A percentile compares a stretch with the other conserved stretches of the same genome.
These are phyloP conservation scores for Pseudonitzschia multiseries DNA, from an alignment of 108 stramenopile genomes.

Conservation along the genomic window DNA sequence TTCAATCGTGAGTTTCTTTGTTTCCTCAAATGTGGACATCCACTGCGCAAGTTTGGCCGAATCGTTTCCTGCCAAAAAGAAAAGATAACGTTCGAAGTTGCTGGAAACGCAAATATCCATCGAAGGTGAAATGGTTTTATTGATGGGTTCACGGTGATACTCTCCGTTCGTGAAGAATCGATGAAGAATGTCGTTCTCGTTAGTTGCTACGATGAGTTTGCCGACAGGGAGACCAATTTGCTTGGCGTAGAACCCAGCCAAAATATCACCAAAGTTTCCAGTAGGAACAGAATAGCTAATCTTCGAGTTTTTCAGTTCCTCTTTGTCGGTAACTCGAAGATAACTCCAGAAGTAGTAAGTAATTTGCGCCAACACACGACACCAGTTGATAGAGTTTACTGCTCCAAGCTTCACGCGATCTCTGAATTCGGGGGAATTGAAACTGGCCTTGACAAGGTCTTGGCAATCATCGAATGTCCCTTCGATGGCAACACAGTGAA, in stretches of 20 bases:
- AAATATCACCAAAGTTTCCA: constrained; percentile 98
- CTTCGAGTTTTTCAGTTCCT: constrained; percentile 36
- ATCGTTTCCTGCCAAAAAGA: constrained; percentile 91
- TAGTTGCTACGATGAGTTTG: constrained; percentile 93
- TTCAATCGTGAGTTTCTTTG: constrained; percentile 83
- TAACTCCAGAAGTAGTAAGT: constrained; percentile 99
- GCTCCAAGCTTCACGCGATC: constrained; percentile 93
- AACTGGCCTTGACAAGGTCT: constrained; percentile 96
- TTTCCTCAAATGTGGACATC: constrained; percentile 93
- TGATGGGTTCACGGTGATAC: constrained; percentile 88
- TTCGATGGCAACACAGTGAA: constrained; percentile 93
- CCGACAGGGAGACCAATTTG: constrained; percentile 97
- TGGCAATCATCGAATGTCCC: constrained; percentile 99
- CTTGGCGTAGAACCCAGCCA: constrained; percentile 98
- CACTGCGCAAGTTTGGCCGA: constrained; percentile 68
- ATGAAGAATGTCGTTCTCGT: constrained; percentile 99
- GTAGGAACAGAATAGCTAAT: constrained; percentile 95
- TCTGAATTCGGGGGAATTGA: constrained; percentile 87
- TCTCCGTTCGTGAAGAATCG: constrained; percentile 95
- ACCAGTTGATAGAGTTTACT: constrained; percentile 99
- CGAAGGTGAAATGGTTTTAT: constrained; percentile 87
- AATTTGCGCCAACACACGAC: constrained; percentile 97
- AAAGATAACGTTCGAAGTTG: constrained; percentile 98
- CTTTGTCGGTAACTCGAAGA: constrained; percentile 83
- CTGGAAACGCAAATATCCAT: constrained; percentile 99